A percentile compares a stretch with the other conserved stretches of the same genome.
Conservation (phyloP, 768 basidiomycete genomes). For the Clitopilus passeckerianus region DNA sequence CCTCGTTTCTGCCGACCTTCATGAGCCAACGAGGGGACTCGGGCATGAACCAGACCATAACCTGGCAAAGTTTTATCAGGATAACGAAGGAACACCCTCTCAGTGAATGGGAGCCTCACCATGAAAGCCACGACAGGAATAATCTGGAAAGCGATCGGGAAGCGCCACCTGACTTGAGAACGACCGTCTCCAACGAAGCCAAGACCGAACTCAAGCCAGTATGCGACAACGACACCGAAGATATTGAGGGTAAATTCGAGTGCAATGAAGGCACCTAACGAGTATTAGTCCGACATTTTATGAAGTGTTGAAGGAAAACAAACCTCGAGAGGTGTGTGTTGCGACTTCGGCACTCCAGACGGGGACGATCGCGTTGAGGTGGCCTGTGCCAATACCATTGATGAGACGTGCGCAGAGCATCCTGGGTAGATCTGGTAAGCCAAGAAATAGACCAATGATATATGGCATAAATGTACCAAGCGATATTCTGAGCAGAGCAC, state of each 20-base stretch:
- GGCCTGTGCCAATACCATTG: constrained; percentile 39
- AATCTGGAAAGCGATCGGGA: constrained; percentile 41
- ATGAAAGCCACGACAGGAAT: constrained; percentile 34
- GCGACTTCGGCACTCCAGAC: constrained; percentile 42
- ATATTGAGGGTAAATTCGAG: constrained; percentile 36
- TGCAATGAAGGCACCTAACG: constrained; percentile 35
- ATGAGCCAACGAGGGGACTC: constrained; percentile 32
- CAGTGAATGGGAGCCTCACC: constrained; percentile 12
- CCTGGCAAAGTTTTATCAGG: constrained; percentile 4
- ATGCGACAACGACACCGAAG: constrained; percentile 38
- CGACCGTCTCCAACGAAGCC: constrained; percentile 37
- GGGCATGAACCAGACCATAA: constrained; percentile 33
- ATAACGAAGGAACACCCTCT: background rate
- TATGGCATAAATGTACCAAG: constrained; percentile 23
- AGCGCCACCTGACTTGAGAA: constrained; percentile 31
- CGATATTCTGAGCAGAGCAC: constrained; percentile 35
- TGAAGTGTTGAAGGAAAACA: background rate
- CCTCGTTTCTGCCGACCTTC: constrained; percentile 30
- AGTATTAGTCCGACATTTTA: background rate
- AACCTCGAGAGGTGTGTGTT: constrained; percentile 34
- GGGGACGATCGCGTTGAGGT: constrained; percentile 38
- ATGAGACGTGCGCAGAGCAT: constrained; percentile 40
- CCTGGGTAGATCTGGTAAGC: constrained; percentile 18
- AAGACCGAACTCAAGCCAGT: constrained; percentile 41
- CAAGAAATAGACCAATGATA: background rate